phyloP scores from a whole-genome alignment of 73 alveolate genomes.

The Paramecium octaurelia region DNA sequence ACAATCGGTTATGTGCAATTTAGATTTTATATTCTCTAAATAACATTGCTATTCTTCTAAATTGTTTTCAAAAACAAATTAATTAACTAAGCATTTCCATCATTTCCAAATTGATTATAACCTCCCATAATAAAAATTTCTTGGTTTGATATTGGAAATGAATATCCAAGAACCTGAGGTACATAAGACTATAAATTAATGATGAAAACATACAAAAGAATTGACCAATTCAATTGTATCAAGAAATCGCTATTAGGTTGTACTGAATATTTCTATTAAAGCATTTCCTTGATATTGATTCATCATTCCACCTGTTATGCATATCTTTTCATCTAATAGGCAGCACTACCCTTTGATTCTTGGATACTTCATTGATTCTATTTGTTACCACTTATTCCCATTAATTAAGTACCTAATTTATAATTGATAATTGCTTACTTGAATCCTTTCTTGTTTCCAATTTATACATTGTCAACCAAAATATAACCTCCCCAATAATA shows the following conservation, averaged over 20 bases:
- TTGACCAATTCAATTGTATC: not conserved
- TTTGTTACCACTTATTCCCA: not conserved
- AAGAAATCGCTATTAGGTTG: not conserved
- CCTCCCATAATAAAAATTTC: slow-evolving; percentile 25
- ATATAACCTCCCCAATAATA: slow-evolving; percentile 29
- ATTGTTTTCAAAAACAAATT: not conserved
- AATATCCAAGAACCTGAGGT: not conserved
- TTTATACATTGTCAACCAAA: not conserved
- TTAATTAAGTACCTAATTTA: not conserved
- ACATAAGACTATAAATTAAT: not conserved
- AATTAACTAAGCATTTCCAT: not conserved
- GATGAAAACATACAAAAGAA: not conserved
- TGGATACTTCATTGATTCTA: slow-evolving; percentile 29
- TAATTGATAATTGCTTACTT: not conserved
- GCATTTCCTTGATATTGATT: not conserved
- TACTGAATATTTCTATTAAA: not conserved
- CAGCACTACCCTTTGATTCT: not conserved
- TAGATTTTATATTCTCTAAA: not conserved
- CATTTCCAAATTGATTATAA: not conserved
- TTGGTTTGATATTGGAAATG: not conserved
- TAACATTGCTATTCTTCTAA: not conserved
- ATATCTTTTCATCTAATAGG: not conserved
- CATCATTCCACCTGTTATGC: slow-evolving; percentile 17
- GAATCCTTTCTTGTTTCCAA: not conserved
- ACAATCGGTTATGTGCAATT: not conserved